Evolutionary conservation across 495 filamentous ascomycete genomes (phyloP).

Genomic region (Penicillium subrubescens): DNA sequence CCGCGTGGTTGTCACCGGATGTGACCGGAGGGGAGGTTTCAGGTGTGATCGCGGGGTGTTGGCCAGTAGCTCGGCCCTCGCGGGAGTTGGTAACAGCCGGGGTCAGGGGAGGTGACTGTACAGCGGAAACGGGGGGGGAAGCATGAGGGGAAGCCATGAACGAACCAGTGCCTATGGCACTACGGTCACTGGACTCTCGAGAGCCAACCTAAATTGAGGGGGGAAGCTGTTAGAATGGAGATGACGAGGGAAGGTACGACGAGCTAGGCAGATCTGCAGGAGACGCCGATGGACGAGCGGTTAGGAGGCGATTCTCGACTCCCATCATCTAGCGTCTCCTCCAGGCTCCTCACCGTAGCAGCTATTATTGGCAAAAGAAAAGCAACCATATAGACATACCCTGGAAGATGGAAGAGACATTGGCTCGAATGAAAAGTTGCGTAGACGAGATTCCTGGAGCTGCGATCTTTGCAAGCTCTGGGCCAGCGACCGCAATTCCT

Average conservation of each 20-base stretch:
- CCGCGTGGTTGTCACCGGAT: constrained; percentile 27
- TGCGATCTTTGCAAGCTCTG: constrained; percentile 69
- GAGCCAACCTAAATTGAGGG: constrained; percentile 45
- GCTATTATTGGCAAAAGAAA: not conserved
- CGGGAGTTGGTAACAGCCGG: constrained; percentile 71
- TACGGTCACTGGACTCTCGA: constrained; percentile 49
- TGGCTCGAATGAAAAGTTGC: constrained; percentile 83
- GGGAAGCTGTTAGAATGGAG: constrained; percentile 18
- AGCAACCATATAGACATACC: constrained; percentile 54
- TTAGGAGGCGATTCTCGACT: not conserved
- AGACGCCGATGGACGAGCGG: not conserved
- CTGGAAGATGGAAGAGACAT: constrained; percentile 84
- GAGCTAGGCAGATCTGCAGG: not conserved
- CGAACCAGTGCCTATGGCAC: constrained; percentile 42
- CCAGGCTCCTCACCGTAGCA: not conserved
- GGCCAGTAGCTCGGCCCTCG: constrained; percentile 53
- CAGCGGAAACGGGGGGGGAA: constrained; percentile 58
- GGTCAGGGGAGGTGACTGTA: constrained; percentile 89
- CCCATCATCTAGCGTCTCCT: not conserved
- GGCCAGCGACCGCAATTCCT: constrained; percentile 73
- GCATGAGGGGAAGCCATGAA: constrained; percentile 43
- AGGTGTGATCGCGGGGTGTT: constrained; percentile 66
- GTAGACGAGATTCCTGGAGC: constrained; percentile 79
- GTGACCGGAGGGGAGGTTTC: constrained; percentile 42
- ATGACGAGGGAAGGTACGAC: not conserved